These are phyloP conservation scores for Xylaria polymorpha DNA, from an alignment of 2,329 filamentous ascomycete species.

Conservation along the genomic window DNA sequence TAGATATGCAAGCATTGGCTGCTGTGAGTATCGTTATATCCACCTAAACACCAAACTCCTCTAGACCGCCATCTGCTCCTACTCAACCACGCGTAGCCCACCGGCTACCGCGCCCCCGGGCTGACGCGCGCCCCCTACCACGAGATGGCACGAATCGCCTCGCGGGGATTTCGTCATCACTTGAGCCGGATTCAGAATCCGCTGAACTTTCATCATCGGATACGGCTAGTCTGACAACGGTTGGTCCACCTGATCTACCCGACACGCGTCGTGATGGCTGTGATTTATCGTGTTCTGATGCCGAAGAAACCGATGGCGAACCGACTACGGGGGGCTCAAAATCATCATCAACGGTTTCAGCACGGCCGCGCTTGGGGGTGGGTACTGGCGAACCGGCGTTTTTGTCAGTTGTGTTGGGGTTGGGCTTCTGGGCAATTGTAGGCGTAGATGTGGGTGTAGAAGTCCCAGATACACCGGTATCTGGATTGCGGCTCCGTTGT, in stretches of 20 bases:
- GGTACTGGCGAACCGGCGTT: conserved; percentile 24
- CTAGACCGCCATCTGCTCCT: conserved; percentile 44
- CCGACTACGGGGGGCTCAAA: conserved; percentile 39
- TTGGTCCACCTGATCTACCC: conserved; percentile 39
- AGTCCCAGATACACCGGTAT: conserved; percentile 24
- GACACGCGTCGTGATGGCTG: conserved; percentile 4
- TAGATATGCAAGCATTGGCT: not conserved
- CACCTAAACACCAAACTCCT: not conserved
- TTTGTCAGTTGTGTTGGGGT: conserved; percentile 5
- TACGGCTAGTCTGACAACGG: conserved; percentile 41
- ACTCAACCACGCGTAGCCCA: conserved; percentile 39
- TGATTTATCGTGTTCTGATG: conserved; percentile 32
- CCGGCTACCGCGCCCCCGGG: conserved; percentile 35
- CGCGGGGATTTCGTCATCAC: conserved; percentile 38
- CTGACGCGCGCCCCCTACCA: conserved; percentile 48
- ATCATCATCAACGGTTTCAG: conserved; percentile 43
- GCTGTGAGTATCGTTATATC: not conserved
- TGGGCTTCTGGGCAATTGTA: conserved; percentile 7
- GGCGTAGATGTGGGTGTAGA: conserved; percentile 35
- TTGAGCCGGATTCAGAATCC: conserved; percentile 36
- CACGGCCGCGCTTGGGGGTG: conserved; percentile 38
- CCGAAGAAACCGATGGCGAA: conserved; percentile 40
- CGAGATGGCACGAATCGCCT: conserved; percentile 54
- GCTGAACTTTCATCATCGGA: conserved; percentile 39
- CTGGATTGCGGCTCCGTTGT: conserved; percentile 29